Evolutionary conservation across 2,329 filamentous ascomycete genomes (phyloP), one percentile per base, ranked within the genome.

Genomic region (Verticillium isaacii): DNA sequence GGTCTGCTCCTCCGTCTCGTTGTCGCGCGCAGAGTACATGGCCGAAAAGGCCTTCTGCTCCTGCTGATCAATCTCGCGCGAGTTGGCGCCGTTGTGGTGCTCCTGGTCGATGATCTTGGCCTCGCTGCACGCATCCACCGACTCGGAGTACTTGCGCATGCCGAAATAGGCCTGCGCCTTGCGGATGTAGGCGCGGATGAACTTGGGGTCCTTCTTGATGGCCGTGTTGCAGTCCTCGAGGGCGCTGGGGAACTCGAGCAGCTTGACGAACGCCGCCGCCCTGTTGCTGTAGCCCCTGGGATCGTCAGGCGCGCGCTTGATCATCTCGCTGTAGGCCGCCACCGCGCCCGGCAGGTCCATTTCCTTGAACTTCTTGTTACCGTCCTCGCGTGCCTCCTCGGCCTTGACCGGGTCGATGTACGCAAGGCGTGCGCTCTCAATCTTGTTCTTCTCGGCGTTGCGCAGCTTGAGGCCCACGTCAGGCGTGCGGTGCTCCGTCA

Each of bases 91-190:
- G 61, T 78, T 80, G 77, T 87, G 80, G 71, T 83, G 75, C 68
- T 87, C 86, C 63, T 83, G 83, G 75, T 99, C 95, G 63, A 96
- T 85, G 68, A 87, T 83, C 9, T 84, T 81, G 1, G 96, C 95
- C 73, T 93, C 91, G 45, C 86, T 86, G 79, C 93, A 97, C 8
- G 89, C 90, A 73, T 99, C 95, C 62, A 98, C 82, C 73, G 91
- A 96, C 76, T 93, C 94, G 76, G 89, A 97, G 83, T 97, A 98
- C 77, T 99, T 94, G 76, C 95, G 92, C 95, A 99, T 99, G 70
- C 93, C 93, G 68, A 95, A 93, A 76, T 94, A 92, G 52, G 93
- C 92, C 79, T 98, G 93, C 0, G 93, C 93, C 83, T 97, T 98
- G 74, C 95, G 90, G 70, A 99, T 90, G 77, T 98, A 98, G 8